Conservation (phyloP, 2,329 filamentous ascomycete genomes). For the Dactylellina haptotyla region DNA sequence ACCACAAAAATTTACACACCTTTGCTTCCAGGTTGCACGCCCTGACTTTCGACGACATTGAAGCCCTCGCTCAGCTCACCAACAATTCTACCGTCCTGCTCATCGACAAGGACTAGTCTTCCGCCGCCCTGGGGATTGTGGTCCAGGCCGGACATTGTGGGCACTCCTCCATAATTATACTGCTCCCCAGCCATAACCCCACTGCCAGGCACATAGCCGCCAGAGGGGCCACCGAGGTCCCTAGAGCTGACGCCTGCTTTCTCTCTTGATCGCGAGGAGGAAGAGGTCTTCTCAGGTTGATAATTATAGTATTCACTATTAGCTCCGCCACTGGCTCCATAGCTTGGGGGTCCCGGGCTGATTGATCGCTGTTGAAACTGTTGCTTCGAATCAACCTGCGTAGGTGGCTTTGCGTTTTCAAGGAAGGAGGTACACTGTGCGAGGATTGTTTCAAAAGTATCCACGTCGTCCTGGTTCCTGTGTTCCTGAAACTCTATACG, state of each 20-base stretch:
- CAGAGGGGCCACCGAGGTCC: slow-evolving; percentile 31
- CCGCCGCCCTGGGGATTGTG: slow-evolving; percentile 64
- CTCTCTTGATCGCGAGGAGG: slow-evolving; percentile 24
- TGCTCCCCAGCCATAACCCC: slow-evolving; percentile 42
- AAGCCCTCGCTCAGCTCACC: slow-evolving; percentile 88
- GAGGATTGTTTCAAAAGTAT: slow-evolving; percentile 96
- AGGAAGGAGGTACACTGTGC: slow-evolving; percentile 98
- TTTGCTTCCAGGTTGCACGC: slow-evolving; percentile 87
- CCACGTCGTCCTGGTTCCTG: slow-evolving; percentile 86
- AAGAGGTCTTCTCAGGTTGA: slow-evolving; percentile 12
- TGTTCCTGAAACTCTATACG: slow-evolving; percentile 86
- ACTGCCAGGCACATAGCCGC: slow-evolving; percentile 44
- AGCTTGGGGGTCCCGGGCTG: slow-evolving; percentile 20
- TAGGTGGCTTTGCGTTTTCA: slow-evolving; percentile 78
- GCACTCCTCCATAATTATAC: slow-evolving; percentile 10
- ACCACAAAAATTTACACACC: slow-evolving; percentile 67
- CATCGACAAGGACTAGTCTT: slow-evolving; percentile 90
- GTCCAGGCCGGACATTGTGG: slow-evolving; percentile 30
- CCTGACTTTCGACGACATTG: slow-evolving; percentile 78
- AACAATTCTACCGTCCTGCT: slow-evolving; percentile 94
- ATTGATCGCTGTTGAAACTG: slow-evolving; percentile 57
- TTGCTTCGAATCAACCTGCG: slow-evolving; percentile 58
- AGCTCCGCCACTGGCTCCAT: slow-evolving; percentile 26
- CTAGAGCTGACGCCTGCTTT: slow-evolving; percentile 29
- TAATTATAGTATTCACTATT: slow-evolving; percentile 30